Conservation (phyloP, 2,329 filamentous ascomycete species). For the Alternaria sp. region DNA sequence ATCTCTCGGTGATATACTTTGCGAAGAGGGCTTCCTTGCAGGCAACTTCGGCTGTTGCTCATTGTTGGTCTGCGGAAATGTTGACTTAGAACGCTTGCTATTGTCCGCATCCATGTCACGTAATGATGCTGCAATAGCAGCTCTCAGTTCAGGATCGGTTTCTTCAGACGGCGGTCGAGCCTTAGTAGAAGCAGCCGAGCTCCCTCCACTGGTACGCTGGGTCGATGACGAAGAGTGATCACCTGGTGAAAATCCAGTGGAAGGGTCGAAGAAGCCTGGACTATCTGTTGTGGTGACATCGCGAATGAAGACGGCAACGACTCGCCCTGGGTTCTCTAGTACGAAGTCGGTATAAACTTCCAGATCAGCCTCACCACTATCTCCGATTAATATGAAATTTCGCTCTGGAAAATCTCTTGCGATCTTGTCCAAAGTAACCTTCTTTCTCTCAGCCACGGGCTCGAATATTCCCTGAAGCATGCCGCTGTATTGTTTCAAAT, state of each 20-base stretch:
- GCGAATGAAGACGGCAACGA: conserved; percentile 89
- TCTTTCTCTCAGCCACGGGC: conserved; percentile 94
- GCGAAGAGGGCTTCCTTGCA: conserved; percentile 31
- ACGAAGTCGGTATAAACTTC: conserved; percentile 98
- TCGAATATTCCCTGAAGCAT: conserved; percentile 99
- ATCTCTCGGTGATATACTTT: conserved; percentile 34
- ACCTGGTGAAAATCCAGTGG: conserved; percentile 51
- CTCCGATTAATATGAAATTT: conserved; percentile 89
- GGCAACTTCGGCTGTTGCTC: conserved; percentile 52
- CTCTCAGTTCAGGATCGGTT: conserved; percentile 58
- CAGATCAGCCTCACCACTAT: conserved; percentile 95
- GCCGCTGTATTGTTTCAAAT: conserved; percentile 94
- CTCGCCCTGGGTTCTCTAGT: conserved; percentile 79
- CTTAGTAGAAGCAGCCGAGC: conserved; percentile 19
- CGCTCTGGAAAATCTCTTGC: conserved; percentile 88
- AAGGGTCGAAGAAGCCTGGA: conserved; percentile 80
- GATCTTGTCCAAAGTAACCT: conserved; percentile 83
- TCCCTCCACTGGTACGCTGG: conserved; percentile 19
- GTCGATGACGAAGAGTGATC: conserved; percentile 40
- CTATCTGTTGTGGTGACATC: conserved; percentile 86
- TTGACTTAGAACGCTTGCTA: conserved; percentile 41
- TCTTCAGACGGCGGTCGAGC: conserved; percentile 45
- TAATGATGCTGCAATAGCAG: conserved; percentile 59
- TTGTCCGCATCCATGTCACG: conserved; percentile 56
- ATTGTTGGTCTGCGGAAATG: conserved; percentile 45